Evolutionary conservation across 2,329 filamentous ascomycete genomes (phyloP).

Genomic region (Bipolaris oryzae): DNA sequence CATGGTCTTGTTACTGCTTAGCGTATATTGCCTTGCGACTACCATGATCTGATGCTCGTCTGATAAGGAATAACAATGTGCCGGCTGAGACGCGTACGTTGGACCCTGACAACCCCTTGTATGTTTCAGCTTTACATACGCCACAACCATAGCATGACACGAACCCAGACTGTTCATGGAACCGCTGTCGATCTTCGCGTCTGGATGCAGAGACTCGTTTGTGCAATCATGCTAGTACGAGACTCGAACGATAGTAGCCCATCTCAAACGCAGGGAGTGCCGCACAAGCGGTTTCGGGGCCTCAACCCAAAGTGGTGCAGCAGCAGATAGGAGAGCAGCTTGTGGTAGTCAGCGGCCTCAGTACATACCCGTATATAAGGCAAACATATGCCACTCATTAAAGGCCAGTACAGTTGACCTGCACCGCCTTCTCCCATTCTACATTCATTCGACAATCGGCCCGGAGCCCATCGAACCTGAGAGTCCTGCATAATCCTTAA

Average conservation of each 20-base stretch:
- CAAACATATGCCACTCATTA: constrained; percentile 15
- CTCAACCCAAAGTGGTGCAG: neutral
- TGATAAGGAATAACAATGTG: constrained; percentile 2
- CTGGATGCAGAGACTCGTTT: constrained; percentile 1
- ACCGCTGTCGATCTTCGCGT: constrained; percentile 7
- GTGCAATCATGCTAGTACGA: constrained; percentile 20
- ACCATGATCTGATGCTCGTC: constrained; percentile 21
- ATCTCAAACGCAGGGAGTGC: constrained; percentile 27
- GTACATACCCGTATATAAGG: constrained; percentile 34
- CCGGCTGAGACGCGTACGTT: constrained; percentile 17
- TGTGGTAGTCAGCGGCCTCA: neutral
- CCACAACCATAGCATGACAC: constrained; percentile 13
- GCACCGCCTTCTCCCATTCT: constrained; percentile 22
- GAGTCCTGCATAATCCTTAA: constrained; percentile 3
- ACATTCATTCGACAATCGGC: constrained; percentile 13
- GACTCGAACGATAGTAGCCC: constrained; percentile 28
- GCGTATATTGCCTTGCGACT: constrained; percentile 2
- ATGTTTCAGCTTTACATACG: constrained; percentile 28
- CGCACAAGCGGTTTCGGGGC: constrained; percentile 31
- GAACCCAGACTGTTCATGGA: constrained; percentile 10
- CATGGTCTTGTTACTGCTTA: neutral
- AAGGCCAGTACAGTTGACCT: constrained; percentile 36
- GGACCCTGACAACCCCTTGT: constrained; percentile 5
- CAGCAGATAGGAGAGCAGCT: neutral
- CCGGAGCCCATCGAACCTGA: constrained; percentile 18